Evolutionary conservation across 2,329 filamentous ascomycete species (phyloP), one percentile per base, ranked within the genome.

Genomic region (Colletotrichum sp.): DNA sequence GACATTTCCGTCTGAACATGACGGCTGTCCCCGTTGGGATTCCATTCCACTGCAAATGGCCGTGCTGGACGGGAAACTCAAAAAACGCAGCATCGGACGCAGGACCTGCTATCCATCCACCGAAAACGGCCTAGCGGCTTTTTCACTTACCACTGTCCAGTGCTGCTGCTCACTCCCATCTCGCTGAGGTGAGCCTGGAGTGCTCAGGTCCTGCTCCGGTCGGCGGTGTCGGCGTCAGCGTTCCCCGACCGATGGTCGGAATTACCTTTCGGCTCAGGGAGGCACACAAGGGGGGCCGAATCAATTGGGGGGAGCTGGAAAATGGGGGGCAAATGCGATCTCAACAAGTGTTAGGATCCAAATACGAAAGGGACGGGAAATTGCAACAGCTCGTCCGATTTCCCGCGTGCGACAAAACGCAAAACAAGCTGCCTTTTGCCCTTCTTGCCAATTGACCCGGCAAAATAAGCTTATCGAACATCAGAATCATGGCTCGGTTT

Each of bases 311-410:
- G 32, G 34, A 69, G 67, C 55, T 69, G 67, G 60, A 19, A 30
- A 67, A 48, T 64, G 39, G 65, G 19, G 44, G 19, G 57, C 57
- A 30, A 57, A 36, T 27, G 15, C 57, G 39, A 73, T 68, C 57
- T 64, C 44, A 32, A 68, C 73, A 75, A 59, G 69, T 73, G 63
- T 72, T 68, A 61, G 71, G 65, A 72, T 68, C 52, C n/a, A 65
- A 52, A 28, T 36, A 28, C 55, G 28, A 22, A 30, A 39, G 55
- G 60, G 60, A 25, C 44, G 44, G 44, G 44, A 52, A 52, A 52
- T 52, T 52, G 44, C 44, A 22, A 52, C 19, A 59, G 28, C 48
- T 68, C 55, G 34, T 68, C 63, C 52, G 36, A 63, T 61, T 27
- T 32, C 36, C 15, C 66, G 25, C 25, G 27, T 39, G 36, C 39